Percentiles rank a stretch among this genome's conserved stretches.
phyloP scores from a whole-genome alignment of 139 green algal species.

The Chlamydomonas schloesseri region DNA sequence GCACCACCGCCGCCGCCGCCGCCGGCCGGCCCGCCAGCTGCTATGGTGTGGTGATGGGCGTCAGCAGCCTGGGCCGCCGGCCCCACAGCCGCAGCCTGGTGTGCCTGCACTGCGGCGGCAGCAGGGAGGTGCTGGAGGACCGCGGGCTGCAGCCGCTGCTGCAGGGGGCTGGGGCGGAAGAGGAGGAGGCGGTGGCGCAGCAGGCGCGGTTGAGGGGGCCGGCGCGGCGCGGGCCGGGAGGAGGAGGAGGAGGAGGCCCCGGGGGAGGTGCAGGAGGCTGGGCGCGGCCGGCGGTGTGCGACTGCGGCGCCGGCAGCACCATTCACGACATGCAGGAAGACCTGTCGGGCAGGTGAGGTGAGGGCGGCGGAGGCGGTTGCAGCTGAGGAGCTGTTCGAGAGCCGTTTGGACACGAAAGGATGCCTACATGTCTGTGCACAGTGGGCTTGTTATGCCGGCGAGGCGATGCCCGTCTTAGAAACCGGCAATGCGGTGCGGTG shows the following conservation, averaged over 20 bases:
- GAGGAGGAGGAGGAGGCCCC: no score
- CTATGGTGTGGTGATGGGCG: slow-evolving; percentile 15
- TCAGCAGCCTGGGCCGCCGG: not conserved
- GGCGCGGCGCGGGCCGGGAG: not conserved
- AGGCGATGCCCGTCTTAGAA: no score
- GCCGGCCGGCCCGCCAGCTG: not conserved
- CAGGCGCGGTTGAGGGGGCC: not conserved
- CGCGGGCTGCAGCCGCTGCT: not conserved
- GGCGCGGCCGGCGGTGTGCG: not conserved
- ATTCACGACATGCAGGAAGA: slow-evolving; percentile 16
- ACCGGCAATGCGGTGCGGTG: no score
- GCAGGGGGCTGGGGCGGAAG: not conserved
- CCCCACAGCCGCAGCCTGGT: slow-evolving; percentile 22
- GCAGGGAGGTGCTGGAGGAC: slow-evolving; percentile 13
- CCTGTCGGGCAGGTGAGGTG: slow-evolving; percentile 27
- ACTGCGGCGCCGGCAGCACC: not conserved
- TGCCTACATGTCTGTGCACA: no score
- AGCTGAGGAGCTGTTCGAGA: no score
- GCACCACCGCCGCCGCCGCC: no score
- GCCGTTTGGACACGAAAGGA: no score
- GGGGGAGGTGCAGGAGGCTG: not conserved
- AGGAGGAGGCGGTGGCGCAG: not conserved
- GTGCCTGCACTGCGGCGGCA: slow-evolving; percentile 5
- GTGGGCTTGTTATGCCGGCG: no score
- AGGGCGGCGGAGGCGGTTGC: not conserved